Percentiles rank a stretch among this genome's conserved stretches.
phyloP scores from a whole-genome alignment of 768 basidiomycete species.

The Inosperma sp. region DNA sequence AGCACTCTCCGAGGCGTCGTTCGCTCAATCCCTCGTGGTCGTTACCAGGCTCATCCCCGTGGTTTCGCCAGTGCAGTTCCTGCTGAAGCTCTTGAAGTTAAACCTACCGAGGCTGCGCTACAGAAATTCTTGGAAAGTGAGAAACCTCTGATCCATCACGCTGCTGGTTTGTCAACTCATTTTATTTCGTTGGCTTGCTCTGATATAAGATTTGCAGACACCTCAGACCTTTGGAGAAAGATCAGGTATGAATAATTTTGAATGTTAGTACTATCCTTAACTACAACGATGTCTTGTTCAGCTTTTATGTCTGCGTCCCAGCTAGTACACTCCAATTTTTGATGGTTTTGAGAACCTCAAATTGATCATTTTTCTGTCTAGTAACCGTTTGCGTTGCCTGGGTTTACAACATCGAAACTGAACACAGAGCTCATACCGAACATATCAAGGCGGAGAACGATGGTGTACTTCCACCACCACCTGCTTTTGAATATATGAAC shows the following conservation, averaged over 20 bases:
- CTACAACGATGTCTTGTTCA: constrained; percentile 30
- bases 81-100: constrained; percentile 11
- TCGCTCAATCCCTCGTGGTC: constrained; percentile 39
- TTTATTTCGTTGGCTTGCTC: constrained; percentile 4
- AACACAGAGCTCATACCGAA: constrained; percentile 68
- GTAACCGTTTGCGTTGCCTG: constrained; percentile 49
- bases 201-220: constrained; percentile 42
- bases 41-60: constrained; percentile 24
- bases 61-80: constrained; percentile 38
- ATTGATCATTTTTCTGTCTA: constrained; percentile 17
- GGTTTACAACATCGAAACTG: constrained; percentile 52
- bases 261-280: constrained; percentile 5
- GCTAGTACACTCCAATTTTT: constrained; percentile 48
- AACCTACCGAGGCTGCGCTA: constrained; percentile 21
- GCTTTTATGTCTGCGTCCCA: constrained; percentile 73
- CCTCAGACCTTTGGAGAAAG: constrained; percentile 79
- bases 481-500: constrained; percentile 76
- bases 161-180: constrained; percentile 43
- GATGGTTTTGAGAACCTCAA: not conserved
- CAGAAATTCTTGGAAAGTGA: constrained; percentile 47
- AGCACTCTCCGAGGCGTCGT: constrained; percentile 44
- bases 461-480: constrained; percentile 64
- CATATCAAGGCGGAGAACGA: constrained; percentile 70
- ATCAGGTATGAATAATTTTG: constrained; percentile 54
- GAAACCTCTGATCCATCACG: constrained; percentile 60